Conservation (phyloP, 2,329 filamentous ascomycete species). For the Nothomitra cinnamomea region DNA sequence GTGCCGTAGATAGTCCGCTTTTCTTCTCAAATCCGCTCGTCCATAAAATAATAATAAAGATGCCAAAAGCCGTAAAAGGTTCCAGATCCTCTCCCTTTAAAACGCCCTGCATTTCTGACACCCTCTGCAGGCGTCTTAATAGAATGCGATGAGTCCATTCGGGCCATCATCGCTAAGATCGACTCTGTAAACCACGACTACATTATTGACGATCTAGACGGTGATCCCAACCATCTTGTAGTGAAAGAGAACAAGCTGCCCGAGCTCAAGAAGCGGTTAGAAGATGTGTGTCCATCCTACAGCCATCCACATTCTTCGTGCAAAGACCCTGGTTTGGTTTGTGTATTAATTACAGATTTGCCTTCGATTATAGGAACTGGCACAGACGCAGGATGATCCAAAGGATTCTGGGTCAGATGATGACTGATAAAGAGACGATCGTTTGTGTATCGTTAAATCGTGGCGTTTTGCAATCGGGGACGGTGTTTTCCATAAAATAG, state of each 20-base stretch:
- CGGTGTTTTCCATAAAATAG: too few species aligned
- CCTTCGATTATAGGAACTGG: slow-evolving; percentile 23
- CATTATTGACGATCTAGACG: slow-evolving; percentile 30
- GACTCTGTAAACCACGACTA: slow-evolving; percentile 29
- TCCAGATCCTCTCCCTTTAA: not conserved
- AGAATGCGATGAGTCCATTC: slow-evolving; percentile 31
- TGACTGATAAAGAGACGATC: not conserved
- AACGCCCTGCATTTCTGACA: not conserved
- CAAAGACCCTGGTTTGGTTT: not conserved
- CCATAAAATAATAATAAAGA: not conserved
- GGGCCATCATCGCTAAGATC: slow-evolving; percentile 31
- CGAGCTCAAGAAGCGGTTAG: slow-evolving; percentile 24
- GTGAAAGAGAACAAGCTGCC: slow-evolving; percentile 29
- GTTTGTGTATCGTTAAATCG: too few species aligned
- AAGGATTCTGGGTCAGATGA: slow-evolving; percentile 27
- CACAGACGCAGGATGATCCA: slow-evolving; percentile 29
- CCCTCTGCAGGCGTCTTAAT: slow-evolving; percentile 24
- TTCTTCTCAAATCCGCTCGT: not conserved
- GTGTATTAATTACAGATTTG: not conserved
- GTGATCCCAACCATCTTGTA: slow-evolving; percentile 24
- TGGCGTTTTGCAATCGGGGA: too few species aligned
- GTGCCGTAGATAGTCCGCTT: not conserved
- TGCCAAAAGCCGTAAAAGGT: slow-evolving; percentile 7
- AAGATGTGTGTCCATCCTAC: slow-evolving; percentile 19
- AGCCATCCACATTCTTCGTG: not conserved